Base-by-base conservation (phyloP, 805 yeast species). In the Candida pseudofarinosa region DNA sequence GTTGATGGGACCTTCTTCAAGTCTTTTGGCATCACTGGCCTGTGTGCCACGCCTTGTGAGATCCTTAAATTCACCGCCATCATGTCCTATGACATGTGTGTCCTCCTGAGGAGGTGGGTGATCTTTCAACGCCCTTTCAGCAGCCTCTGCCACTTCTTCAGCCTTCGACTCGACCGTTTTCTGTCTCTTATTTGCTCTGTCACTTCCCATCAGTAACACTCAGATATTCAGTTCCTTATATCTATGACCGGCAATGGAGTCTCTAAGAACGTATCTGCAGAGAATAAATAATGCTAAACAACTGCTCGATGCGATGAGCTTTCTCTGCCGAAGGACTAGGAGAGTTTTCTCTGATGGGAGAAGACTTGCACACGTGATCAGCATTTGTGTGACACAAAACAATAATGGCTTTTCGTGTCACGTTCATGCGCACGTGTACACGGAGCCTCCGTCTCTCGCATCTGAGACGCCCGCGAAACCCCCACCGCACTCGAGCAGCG, bases 91-190 rank as follows among this genome's bases (percentile, higher is more conserved):
- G 43, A 79, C 52, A 1, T 63, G 56, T 31, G 60, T 67, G 7
- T 53, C 54, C 1, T 56, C 63, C 1, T 46, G 44, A 4, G 67
- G 65, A 44, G 68, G 77, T 2, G 83, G 82, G 53, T 80, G 81
- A 36, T 52, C 57, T 45, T 53, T 64, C 35, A 76, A 58, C 47
- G 73, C 70, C 40, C 70, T 77, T 56, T 83, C 88, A 3, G 87
- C 85, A 17, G 71, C 70, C 57, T 82, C 88, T 4, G 88, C 88
- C 14, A 82, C 81, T 17, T 65, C 63, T 52, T 83, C 87, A 2
- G 87, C 83, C 43, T 73, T 67, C 1, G 85, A 79, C 2, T 75
- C 70, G 31, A 70, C 73, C 13, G 70, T 69, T 60, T 74, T 73
- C 36, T 74, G 73, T 58, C 74, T 79, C 63, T 78, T 78, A 47